Conservation (phyloP, 768 basidiomycete species). For the Leucosporidium scottii region DNA sequence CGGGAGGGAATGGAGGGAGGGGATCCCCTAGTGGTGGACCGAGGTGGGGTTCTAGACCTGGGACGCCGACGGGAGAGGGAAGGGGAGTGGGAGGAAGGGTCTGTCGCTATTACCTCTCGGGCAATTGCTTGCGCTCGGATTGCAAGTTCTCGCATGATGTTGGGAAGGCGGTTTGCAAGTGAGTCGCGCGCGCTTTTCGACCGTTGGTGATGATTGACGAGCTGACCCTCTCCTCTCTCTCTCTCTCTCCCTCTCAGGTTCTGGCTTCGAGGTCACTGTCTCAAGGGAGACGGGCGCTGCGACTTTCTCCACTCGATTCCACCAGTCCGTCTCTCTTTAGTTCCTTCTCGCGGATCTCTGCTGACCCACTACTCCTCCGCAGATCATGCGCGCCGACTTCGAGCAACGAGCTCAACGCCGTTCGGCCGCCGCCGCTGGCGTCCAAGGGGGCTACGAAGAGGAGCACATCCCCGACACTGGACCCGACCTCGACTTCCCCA, state of each 20-base stretch:
- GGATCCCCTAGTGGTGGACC: slow-evolving; percentile 14
- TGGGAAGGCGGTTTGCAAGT: slow-evolving; percentile 55
- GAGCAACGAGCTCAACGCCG: slow-evolving; percentile 39
- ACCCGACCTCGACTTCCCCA: slow-evolving; percentile 38
- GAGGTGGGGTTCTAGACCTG: slow-evolving; percentile 33
- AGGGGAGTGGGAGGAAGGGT: slow-evolving; percentile 50
- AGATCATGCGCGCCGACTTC: slow-evolving; percentile 34
- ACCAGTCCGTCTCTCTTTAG: slow-evolving; percentile 51
- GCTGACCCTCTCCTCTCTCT: slow-evolving; percentile 6
- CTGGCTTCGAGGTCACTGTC: slow-evolving; percentile 95
- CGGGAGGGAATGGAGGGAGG: slow-evolving; percentile 28
- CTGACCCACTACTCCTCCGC: slow-evolving; percentile 41
- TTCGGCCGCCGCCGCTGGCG: slow-evolving; percentile 33
- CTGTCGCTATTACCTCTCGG: slow-evolving; percentile 92
- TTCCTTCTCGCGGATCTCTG: slow-evolving; percentile 2
- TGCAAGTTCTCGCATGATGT: slow-evolving; percentile 63
- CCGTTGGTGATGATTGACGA: slow-evolving; percentile 2
- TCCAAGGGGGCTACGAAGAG: slow-evolving; percentile 40
- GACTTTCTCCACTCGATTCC: slow-evolving; percentile 80
- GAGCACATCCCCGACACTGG: slow-evolving; percentile 32
- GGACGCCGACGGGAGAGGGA: slow-evolving; percentile 32
- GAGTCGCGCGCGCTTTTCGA: slow-evolving; percentile 34
- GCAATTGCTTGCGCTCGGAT: slow-evolving; percentile 90
- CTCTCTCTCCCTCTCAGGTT: slow-evolving; percentile 55
- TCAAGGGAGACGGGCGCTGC: slow-evolving; percentile 69